Conservation (phyloP, 1,139 yeast species). For the Kodamaea sp. region DNA sequence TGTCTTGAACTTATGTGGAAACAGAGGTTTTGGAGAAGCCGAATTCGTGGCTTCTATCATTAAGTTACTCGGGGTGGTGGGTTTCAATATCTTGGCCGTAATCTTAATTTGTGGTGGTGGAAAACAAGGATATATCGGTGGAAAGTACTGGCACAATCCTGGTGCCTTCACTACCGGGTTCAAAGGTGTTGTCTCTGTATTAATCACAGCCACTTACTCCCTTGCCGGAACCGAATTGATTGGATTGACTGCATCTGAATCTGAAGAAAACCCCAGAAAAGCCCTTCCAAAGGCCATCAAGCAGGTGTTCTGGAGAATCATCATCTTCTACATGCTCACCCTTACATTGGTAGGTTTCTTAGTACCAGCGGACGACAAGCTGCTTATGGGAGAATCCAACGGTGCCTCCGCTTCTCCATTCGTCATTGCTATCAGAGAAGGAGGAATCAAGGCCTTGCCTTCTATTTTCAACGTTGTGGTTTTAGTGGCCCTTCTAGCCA, state of each 20-base stretch:
- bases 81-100: conserved; percentile 70
- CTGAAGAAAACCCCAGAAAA: conserved; percentile 39
- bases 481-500: conserved; percentile 41
- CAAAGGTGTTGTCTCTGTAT: conserved; percentile 50
- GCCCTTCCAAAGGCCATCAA: conserved; percentile 45
- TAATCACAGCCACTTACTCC: conserved; percentile 45
- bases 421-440: conserved; percentile 56
- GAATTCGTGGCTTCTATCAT: conserved; percentile 62
- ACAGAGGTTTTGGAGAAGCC: conserved; percentile 67
- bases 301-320: conserved; percentile 45
- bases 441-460: conserved; percentile 49
- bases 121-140: conserved; percentile 56
- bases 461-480: conserved; percentile 47
- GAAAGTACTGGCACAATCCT: conserved; percentile 55
- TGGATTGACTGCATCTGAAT: conserved; percentile 41
- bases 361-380: conserved; percentile 29
- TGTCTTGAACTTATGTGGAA: conserved; percentile 58
- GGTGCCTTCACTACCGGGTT: conserved; percentile 68
- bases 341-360: conserved; percentile 43
- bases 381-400: conserved; percentile 16
- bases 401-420: conserved; percentile 52
- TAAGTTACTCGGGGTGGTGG: conserved; percentile 63
- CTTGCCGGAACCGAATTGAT: conserved; percentile 49
- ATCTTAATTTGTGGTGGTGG: conserved; percentile 70
- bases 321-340: conserved; percentile 43